These are phyloP conservation scores for Myxozyma mucilagina DNA, from an alignment of 805 yeast genomes.

Conservation along the genomic window DNA sequence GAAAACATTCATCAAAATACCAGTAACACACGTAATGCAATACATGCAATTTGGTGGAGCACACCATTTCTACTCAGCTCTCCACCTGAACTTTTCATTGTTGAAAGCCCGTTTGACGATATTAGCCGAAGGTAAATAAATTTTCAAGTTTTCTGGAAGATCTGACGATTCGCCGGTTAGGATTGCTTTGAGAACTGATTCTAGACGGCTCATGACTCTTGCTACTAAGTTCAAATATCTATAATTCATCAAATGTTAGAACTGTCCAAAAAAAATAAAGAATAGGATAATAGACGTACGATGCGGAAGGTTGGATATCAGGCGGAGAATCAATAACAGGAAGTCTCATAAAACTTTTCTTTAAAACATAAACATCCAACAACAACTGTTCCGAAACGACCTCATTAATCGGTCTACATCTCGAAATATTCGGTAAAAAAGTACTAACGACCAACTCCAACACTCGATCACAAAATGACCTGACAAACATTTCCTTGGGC, in stretches of 20 bases:
- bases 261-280: not conserved
- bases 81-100: conserved; percentile 27
- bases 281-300: conserved; percentile 1
- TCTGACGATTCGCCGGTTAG: conserved; percentile 52
- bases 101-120: conserved; percentile 18
- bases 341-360: conserved; percentile 48
- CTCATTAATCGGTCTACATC: conserved; percentile 67
- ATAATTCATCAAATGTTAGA: conserved; percentile 21
- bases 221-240: conserved; percentile 49
- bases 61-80: not conserved
- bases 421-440: conserved; percentile 57
- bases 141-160: conserved; percentile 31
- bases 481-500: conserved; percentile 61
- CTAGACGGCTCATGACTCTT: conserved; percentile 49
- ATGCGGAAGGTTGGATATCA: conserved; percentile 17
- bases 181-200: conserved; percentile 66
- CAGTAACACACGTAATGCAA: too few species aligned
- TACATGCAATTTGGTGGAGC: not conserved
- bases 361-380: conserved; percentile 68
- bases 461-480: conserved; percentile 73
- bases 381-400: conserved; percentile 77
- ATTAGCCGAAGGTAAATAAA: conserved; percentile 17
- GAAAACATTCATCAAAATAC: too few species aligned
- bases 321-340: conserved; percentile 34
- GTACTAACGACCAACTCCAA: conserved; percentile 63